phyloP scores from a whole-genome alignment of 1,139 yeast species.

The Tardiomyces depauwii region DNA sequence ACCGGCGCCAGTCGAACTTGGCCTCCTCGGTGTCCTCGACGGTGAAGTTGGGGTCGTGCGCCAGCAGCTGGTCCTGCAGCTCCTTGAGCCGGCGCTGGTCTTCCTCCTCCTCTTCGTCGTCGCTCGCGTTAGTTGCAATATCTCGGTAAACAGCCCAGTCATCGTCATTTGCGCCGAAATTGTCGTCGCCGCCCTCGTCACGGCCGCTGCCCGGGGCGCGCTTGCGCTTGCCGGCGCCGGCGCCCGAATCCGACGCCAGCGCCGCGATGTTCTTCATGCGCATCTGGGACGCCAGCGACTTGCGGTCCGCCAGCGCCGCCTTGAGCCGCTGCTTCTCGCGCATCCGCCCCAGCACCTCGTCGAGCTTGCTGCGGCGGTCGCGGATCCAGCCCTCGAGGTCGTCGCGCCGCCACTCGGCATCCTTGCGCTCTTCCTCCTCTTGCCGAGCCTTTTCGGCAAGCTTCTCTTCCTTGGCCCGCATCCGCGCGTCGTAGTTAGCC shows the following conservation, averaged over 20 bases:
- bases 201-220: slow-evolving; percentile 20
- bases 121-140: slow-evolving; percentile 61
- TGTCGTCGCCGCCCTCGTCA: slow-evolving; percentile 87
- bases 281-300: slow-evolving; percentile 83
- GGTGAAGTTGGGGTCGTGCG: slow-evolving; percentile 74
- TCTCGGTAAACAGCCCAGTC: slow-evolving; percentile 93
- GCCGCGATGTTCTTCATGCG: slow-evolving; percentile 89
- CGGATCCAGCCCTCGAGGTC: slow-evolving; percentile 76
- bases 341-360: slow-evolving; percentile 42
- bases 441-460: slow-evolving; percentile 42
- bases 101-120: slow-evolving; percentile 59
- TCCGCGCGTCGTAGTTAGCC: slow-evolving; percentile 83
- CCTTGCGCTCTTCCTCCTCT: slow-evolving; percentile 43
- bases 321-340: slow-evolving; percentile 61
- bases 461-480: slow-evolving; percentile 72
- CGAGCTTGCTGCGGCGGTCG: slow-evolving; percentile 53
- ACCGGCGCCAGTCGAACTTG: slow-evolving; percentile 68
- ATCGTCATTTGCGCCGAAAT: slow-evolving; percentile 91
- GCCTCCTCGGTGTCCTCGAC: slow-evolving; percentile 71
- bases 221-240: slow-evolving; percentile 13
- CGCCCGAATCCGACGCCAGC: slow-evolving; percentile 60
- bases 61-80: slow-evolving; percentile 64
- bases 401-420: slow-evolving; percentile 63
- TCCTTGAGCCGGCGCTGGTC: slow-evolving; percentile 33
- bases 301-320: slow-evolving; percentile 76